phyloP scores from a whole-genome alignment of 495 filamentous ascomycete species.

The Hypoxylon crocopeplum region DNA sequence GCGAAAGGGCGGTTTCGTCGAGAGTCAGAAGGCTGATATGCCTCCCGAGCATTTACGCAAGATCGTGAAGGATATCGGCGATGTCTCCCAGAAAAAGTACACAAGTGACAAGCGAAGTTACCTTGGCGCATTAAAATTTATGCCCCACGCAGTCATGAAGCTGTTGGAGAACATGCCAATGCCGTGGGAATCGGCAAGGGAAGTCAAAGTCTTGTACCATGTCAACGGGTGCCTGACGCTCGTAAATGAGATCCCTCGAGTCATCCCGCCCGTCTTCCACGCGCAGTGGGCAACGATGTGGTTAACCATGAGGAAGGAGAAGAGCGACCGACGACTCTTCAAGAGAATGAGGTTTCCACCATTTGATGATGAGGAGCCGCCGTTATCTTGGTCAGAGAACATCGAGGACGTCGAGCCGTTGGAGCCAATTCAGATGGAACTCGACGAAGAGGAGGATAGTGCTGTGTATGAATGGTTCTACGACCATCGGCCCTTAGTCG shows the following conservation, averaged over 20 bases:
- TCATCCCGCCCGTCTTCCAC: slow-evolving; percentile 98
- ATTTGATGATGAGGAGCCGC: slow-evolving; percentile 98
- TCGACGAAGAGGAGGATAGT: slow-evolving; percentile 93
- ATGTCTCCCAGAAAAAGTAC: slow-evolving; percentile 99
- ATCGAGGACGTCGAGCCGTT: slow-evolving; percentile 98
- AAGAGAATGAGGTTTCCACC: slow-evolving; percentile 99
- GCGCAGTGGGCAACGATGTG: slow-evolving; percentile 99
- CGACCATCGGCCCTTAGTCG: slow-evolving; percentile 88
- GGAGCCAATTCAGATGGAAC: slow-evolving; percentile 98
- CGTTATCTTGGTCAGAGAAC: slow-evolving; percentile 97
- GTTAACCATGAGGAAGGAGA: slow-evolving; percentile 97
- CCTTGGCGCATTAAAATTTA: slow-evolving; percentile 96
- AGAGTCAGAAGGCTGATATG: slow-evolving; percentile 99
- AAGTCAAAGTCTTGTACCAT: slow-evolving; percentile 98
- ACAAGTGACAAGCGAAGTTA: slow-evolving; percentile 98
- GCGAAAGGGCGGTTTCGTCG: slow-evolving; percentile 92
- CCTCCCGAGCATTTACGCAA: slow-evolving; percentile 98
- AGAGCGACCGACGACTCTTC: slow-evolving; percentile 94
- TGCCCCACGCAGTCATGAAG: slow-evolving; percentile 99
- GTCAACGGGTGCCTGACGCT: slow-evolving; percentile 97
- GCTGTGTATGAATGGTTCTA: slow-evolving; percentile 97
- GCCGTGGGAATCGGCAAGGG: slow-evolving; percentile 96
- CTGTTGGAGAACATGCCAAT: slow-evolving; percentile 99
- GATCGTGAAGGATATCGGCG: slow-evolving; percentile 97
- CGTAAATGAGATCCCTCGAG: slow-evolving; percentile 95